These are phyloP conservation scores for Leishmania major DNA, from an alignment of 208 protist species.

Conservation along the genomic window DNA sequence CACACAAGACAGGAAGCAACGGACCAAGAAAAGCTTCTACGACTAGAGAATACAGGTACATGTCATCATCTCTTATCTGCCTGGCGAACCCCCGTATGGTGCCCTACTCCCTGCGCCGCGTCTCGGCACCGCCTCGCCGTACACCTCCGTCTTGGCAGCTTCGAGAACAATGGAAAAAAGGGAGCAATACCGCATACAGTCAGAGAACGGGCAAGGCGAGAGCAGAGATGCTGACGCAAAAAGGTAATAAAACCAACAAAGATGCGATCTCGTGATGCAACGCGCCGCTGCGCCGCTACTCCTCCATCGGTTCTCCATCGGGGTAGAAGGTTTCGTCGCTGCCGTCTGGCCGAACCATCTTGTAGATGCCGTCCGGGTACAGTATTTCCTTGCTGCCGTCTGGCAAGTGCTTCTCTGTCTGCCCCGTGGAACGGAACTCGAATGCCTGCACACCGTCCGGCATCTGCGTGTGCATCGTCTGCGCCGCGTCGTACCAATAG, in stretches of 20 bases:
- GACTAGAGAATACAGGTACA: not conserved
- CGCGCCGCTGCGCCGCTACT: not conserved
- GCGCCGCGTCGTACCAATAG: constrained; percentile 92
- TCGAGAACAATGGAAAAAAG: not conserved
- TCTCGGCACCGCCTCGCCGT: not conserved
- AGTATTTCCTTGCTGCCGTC: constrained; percentile 93
- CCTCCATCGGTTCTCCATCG: constrained; percentile 42
- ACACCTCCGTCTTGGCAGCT: not conserved
- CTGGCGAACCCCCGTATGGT: not conserved
- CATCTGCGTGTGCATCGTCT: constrained; percentile 93
- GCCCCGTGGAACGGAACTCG: constrained; percentile 87
- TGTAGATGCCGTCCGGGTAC: constrained; percentile 94
- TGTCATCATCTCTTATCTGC: not conserved
- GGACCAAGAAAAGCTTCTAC: not conserved
- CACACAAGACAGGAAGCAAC: not conserved
- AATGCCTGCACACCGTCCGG: constrained; percentile 88
- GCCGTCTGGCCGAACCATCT: constrained; percentile 79
- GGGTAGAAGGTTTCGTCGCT: constrained; percentile 85
- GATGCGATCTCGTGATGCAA: not conserved
- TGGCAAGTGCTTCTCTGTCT: constrained; percentile 89
- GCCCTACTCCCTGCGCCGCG: not conserved
- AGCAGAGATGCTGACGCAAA: not conserved
- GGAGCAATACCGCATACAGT: not conserved
- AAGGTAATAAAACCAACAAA: not conserved
- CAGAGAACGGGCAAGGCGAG: not conserved